These are phyloP conservation scores for Chytriomyces confervae DNA, from an alignment of 192 early-diverging fungal species.

Conservation along the genomic window DNA sequence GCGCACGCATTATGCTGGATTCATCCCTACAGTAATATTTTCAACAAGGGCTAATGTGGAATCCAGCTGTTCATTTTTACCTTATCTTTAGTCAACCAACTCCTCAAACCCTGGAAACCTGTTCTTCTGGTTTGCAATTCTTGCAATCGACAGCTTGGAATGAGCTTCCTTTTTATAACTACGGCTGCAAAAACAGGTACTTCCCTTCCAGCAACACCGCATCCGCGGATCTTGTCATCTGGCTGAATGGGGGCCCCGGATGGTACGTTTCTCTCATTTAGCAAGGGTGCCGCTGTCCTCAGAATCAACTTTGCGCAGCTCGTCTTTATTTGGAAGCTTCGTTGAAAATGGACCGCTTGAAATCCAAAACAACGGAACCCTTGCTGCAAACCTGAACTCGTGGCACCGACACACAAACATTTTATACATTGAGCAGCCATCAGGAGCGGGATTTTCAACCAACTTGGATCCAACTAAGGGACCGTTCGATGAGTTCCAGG, in stretches of 20 bases:
- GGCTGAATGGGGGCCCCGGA: conserved; percentile 45
- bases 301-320: background rate
- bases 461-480: background rate
- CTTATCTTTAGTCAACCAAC: background rate
- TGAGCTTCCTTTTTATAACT: background rate
- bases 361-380: background rate
- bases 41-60: no score
- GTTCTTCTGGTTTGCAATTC: conserved; percentile 9
- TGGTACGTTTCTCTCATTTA: conserved; percentile 1
- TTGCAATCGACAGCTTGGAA: background rate
- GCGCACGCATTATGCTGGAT: conserved; percentile 24
- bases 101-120: background rate
- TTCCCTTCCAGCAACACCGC: conserved; percentile 3
- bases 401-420: conserved; percentile 44
- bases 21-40: conserved; percentile 13
- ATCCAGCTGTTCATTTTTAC: background rate
- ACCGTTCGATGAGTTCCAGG: conserved; percentile 8
- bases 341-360: conserved; percentile 38
- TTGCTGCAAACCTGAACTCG: conserved; percentile 28
- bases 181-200: background rate
- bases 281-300: background rate
- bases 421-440: conserved; percentile 45
- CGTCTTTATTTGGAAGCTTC: conserved; percentile 42
- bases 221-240: conserved; percentile 31
- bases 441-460: conserved; percentile 38